These are phyloP conservation scores for Cystoderma amianthinum DNA, from an alignment of 768 basidiomycete species.

Conservation along the genomic window DNA sequence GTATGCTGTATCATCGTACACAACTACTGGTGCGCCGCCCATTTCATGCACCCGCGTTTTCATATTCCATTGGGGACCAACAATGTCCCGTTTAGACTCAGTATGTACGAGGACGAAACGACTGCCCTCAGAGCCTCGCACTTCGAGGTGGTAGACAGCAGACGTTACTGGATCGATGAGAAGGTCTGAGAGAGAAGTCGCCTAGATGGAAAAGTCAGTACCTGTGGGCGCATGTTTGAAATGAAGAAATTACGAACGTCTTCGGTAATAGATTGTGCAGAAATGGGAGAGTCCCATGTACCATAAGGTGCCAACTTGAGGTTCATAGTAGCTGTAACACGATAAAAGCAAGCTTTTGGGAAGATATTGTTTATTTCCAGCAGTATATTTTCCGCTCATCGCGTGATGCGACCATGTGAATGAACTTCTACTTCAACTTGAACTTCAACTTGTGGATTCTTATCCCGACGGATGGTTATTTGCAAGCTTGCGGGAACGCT, in stretches of 20 bases:
- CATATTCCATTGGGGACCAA: slow-evolving; percentile 50
- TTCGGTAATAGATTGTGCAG: background rate
- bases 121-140: slow-evolving; percentile 42
- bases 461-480: too few relatives aligned
- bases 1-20: slow-evolving; percentile 40
- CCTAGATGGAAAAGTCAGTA: slow-evolving; percentile 19
- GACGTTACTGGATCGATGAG: slow-evolving; percentile 45
- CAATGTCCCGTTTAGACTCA: slow-evolving; percentile 38
- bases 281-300: background rate
- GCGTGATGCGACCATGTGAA: too few relatives aligned
- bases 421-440: too few relatives aligned
- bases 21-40: slow-evolving; percentile 57
- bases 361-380: too few relatives aligned
- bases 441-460: too few relatives aligned
- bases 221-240: background rate
- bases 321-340: too few relatives aligned
- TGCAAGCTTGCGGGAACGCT: too few relatives aligned
- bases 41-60: slow-evolving; percentile 63
- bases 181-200: slow-evolving; percentile 31
- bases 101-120: slow-evolving; percentile 55
- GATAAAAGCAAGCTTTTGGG: too few relatives aligned
- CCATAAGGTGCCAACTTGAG: background rate
- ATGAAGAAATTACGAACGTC: too few relatives aligned
- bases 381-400: too few relatives aligned
- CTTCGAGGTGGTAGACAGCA: slow-evolving; percentile 50